Evolutionary conservation across 1,284 basidiomycete species (phyloP).

Genomic region (Ustilago nuda): DNA sequence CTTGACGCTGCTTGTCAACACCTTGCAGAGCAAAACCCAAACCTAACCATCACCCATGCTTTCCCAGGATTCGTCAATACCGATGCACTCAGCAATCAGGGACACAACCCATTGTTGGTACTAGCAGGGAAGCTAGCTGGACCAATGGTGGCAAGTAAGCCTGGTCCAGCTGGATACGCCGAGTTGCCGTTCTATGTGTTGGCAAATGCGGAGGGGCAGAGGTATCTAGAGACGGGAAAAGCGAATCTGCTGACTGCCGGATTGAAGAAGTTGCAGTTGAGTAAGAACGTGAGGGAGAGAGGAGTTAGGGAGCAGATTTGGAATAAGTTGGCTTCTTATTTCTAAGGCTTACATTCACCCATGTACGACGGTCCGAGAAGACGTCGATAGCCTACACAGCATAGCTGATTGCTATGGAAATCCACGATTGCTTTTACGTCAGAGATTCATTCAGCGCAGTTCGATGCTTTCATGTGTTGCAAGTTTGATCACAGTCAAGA

Average conservation of each 20-base stretch:
- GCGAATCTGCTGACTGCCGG: constrained; percentile 44
- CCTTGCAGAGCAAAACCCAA: constrained; percentile 49
- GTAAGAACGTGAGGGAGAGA: constrained; percentile 26
- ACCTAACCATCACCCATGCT: constrained; percentile 54
- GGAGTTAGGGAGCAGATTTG: constrained; percentile 24
- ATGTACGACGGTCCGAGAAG: background rate
- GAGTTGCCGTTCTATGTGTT: constrained; percentile 60
- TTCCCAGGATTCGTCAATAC: constrained; percentile 64
- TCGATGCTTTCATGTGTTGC: no score
- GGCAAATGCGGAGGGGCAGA: constrained; percentile 39
- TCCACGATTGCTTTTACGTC: no score
- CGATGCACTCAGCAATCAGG: constrained; percentile 61
- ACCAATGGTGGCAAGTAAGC: constrained; percentile 22
- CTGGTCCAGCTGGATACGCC: constrained; percentile 51
- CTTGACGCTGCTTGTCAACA: constrained; percentile 48
- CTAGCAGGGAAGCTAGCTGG: constrained; percentile 46
- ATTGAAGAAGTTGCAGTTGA: constrained; percentile 35
- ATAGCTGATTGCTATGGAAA: no score
- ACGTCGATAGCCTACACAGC: no score
- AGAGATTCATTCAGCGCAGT: no score
- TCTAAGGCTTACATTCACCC: constrained; percentile 5
- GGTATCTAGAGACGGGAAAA: constrained; percentile 44
- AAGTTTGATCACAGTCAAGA: no score
- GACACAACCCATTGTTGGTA: constrained; percentile 63
- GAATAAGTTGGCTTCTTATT: constrained; percentile 35